Conservation (phyloP, 2,329 filamentous ascomycete genomes). For the Ophiostoma pallidulum region DNA sequence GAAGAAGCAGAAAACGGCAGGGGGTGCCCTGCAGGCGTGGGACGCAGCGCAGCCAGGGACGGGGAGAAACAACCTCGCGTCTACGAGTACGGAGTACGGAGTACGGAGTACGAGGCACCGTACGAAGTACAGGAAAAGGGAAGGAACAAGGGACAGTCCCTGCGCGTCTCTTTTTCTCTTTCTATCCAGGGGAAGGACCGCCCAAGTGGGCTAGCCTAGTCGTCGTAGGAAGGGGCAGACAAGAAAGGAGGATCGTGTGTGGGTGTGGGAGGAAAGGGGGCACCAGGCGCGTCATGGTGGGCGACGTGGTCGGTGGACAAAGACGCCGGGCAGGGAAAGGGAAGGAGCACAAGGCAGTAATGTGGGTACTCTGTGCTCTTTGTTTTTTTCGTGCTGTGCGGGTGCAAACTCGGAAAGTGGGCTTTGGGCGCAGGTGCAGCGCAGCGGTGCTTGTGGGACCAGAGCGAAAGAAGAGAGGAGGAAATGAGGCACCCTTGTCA, state of each 20-base stretch:
- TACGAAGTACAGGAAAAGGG: too few species aligned
- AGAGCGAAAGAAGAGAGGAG: background rate
- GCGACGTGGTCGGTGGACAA: slow-evolving; percentile 2
- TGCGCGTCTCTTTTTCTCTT: too few species aligned
- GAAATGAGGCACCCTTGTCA: too few species aligned
- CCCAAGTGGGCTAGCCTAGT: slow-evolving; percentile 8
- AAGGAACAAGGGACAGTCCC: too few species aligned
- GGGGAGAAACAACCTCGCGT: too few species aligned
- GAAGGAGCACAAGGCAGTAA: too few species aligned
- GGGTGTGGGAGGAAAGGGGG: slow-evolving; percentile 1
- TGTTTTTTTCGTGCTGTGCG: background rate
- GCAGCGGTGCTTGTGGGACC: too few species aligned
- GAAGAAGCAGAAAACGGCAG: background rate
- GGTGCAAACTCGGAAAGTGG: background rate
- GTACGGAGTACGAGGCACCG: too few species aligned
- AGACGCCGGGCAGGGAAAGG: background rate
- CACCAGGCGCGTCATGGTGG: background rate
- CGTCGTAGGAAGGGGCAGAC: background rate
- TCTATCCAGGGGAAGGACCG: background rate
- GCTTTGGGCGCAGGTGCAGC: background rate
- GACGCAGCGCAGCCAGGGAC: background rate
- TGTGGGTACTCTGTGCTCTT: too few species aligned
- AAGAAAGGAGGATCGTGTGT: slow-evolving; percentile 3
- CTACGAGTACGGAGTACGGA: too few species aligned
- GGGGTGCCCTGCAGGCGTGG: background rate